Evolutionary conservation across 2,329 filamentous ascomycete species (phyloP).

Genomic region (Aspergillus felis): DNA sequence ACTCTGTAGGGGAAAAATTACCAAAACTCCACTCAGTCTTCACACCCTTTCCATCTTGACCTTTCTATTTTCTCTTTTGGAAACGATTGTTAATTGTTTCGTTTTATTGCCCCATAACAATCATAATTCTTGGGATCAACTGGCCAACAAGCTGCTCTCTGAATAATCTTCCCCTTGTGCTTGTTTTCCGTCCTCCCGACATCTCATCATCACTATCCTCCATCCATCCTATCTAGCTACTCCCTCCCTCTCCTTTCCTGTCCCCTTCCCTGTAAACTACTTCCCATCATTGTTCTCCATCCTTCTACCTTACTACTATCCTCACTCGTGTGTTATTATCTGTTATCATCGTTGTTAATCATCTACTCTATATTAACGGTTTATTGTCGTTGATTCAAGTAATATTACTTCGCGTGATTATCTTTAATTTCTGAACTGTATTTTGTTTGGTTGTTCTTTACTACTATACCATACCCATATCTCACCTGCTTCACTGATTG

Average conservation of each 20-base stretch:
- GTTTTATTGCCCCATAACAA: conserved; percentile 1
- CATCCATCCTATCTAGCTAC: conserved; percentile 2
- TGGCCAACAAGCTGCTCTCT: conserved; percentile 14
- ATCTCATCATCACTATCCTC: conserved; percentile 1
- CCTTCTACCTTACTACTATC: conserved; percentile 13
- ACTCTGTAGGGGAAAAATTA: conserved; percentile 2
- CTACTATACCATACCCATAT: not conserved
- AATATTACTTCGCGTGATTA: not conserved
- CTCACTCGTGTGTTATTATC: conserved; percentile 13
- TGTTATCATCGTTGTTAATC: conserved; percentile 4
- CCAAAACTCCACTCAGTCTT: conserved; percentile 6
- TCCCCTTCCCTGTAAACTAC: conserved; percentile 15
- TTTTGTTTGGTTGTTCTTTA: not conserved
- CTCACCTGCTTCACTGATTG: conserved; percentile 4
- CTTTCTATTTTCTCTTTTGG: conserved; percentile 14
- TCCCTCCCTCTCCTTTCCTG: conserved; percentile 7
- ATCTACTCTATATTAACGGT: conserved; percentile 3
- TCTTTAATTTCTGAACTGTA: not conserved
- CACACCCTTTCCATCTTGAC: conserved; percentile 7
- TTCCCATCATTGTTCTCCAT: conserved; percentile 14
- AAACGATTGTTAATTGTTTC: conserved; percentile 13
- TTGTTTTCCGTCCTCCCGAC: not conserved
- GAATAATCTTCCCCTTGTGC: conserved; percentile 10
- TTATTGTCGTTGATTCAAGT: not conserved
- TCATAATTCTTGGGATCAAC: conserved; percentile 1